Percentiles rank a stretch among this genome's conserved stretches.
Evolutionary conservation across 306 rosid genomes (phyloP).

Genomic region (Pterocarpus santalinus): DNA sequence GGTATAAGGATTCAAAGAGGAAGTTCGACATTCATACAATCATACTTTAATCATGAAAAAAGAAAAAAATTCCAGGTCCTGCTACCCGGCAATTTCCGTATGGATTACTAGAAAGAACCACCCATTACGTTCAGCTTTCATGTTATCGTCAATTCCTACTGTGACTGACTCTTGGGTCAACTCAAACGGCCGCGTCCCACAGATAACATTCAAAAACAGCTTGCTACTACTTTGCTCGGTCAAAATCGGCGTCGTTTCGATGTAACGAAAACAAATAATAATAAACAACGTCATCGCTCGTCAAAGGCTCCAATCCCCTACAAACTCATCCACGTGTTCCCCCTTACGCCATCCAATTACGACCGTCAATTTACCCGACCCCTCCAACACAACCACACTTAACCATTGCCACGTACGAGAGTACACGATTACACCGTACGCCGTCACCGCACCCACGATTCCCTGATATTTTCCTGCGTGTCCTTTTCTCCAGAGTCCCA

Average conservation of each 20-base stretch:
- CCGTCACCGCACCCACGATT: not conserved
- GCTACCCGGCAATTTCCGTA: no score
- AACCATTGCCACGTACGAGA: not conserved
- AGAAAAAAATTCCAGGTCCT: no score
- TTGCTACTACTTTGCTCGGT: conserved; percentile 33
- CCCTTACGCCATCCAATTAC: not conserved
- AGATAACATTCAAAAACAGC: conserved; percentile 29
- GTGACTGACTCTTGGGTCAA: conserved; percentile 33
- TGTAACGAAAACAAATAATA: not conserved
- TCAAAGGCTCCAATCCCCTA: not conserved
- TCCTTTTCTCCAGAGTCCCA: not conserved
- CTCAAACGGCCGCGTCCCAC: conserved; percentile 26
- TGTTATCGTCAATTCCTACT: not conserved
- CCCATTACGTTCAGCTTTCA: not conserved
- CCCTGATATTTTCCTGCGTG: conserved; percentile 35
- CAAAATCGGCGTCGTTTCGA: conserved; percentile 53
- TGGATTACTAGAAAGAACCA: not conserved
- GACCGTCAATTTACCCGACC: not conserved
- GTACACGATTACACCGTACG: not conserved
- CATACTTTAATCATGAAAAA: no score
- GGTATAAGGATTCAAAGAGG: no score
- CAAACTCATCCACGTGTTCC: not conserved
- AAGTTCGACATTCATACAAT: no score
- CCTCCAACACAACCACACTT: no score
- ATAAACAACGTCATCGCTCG: not conserved